phyloP scores from a whole-genome alignment of 495 filamentous ascomycete genomes.

The Neurospora sp. region DNA sequence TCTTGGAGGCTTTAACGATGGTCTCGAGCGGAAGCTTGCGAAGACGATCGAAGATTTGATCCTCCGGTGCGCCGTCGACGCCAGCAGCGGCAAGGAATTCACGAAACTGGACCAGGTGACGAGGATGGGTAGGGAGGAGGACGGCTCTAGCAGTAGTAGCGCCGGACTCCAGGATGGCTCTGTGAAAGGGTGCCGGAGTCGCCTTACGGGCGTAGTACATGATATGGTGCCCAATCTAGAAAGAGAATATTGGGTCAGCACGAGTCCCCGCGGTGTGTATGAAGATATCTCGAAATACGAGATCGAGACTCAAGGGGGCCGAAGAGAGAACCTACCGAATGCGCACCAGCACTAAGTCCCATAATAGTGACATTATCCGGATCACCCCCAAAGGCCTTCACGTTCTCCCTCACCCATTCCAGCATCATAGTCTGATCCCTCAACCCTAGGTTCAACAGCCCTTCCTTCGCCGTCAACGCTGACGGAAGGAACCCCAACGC shows the following conservation, averaged over 20 bases:
- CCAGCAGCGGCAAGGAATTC: conserved; percentile 43
- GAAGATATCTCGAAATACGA: neutral
- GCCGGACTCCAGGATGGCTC: conserved; percentile 56
- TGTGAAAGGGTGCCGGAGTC: conserved; percentile 42
- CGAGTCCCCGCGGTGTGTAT: neutral
- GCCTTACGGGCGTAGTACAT: conserved; percentile 36
- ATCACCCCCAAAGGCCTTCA: conserved; percentile 53
- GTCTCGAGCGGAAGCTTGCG: conserved; percentile 36
- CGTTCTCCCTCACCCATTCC: conserved; percentile 56
- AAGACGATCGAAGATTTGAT: conserved; percentile 40
- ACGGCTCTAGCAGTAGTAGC: conserved; percentile 51
- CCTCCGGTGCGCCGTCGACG: conserved; percentile 29
- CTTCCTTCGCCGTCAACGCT: conserved; percentile 40
- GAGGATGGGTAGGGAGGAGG: conserved; percentile 41
- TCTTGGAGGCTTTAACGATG: conserved; percentile 39
- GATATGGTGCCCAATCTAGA: conserved; percentile 54
- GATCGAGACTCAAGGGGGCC: neutral
- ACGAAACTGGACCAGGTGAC: conserved; percentile 51
- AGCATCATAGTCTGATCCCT: conserved; percentile 56
- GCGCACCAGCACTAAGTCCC: conserved; percentile 58
- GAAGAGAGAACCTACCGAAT: conserved; percentile 37
- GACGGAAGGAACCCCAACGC: conserved; percentile 59
- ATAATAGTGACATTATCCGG: conserved; percentile 52
- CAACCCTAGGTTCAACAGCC: conserved; percentile 55
- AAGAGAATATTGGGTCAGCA: conserved; percentile 5